Base-by-base conservation (phyloP, 129 eudicot species). In the Centrapalus pauciflorus region DNA sequence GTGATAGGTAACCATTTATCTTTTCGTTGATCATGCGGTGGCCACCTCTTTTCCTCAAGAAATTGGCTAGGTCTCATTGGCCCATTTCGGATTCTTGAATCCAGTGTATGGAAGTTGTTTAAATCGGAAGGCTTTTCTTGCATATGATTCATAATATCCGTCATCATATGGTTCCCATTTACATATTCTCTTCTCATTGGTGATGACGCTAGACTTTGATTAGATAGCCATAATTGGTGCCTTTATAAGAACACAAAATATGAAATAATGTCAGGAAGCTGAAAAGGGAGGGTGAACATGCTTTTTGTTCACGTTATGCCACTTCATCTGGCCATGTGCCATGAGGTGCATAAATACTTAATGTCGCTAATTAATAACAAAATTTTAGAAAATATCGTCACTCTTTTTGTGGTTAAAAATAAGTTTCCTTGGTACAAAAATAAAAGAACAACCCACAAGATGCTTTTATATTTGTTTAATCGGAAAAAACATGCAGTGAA, bases 41-140 rank as follows among this genome's bases (percentile, higher is more conserved):
- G 82, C 88, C 96, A 81, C 61, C 78, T 84, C 79, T 83, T 82
- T 66, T 80, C 91, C 79, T 82, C 90, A 0, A 79, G 78, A 77
- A 67, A 75, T 24, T 77, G 87, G 76, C 74, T 79, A 29, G 80
- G 79, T 65, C 78, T 81, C 30, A 72, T 56, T 2, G 86, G 69
- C 7, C 40, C 61, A 45, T 26, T 51, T 20, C 78, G 41, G 34
- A 41, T 52, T 72, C 69, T 43, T 59, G 66, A 57, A 54, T 55
- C 64, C 0, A 33, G 34, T 46, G 20, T 64, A 19, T 30, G 52
- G 11, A 58, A 48, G 21, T 35, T 43, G 55, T 37, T 54, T 35
- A 73, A 75, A 37, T 14, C 55, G 12, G 40, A 51, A 27, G 71
- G 58, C 50, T 32, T 56, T 41, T 60, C 66, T 59, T 66, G 76